These are phyloP conservation scores for Leccinum ponderosum DNA, from an alignment of 1,284 basidiomycete species.

Conservation along the genomic window DNA sequence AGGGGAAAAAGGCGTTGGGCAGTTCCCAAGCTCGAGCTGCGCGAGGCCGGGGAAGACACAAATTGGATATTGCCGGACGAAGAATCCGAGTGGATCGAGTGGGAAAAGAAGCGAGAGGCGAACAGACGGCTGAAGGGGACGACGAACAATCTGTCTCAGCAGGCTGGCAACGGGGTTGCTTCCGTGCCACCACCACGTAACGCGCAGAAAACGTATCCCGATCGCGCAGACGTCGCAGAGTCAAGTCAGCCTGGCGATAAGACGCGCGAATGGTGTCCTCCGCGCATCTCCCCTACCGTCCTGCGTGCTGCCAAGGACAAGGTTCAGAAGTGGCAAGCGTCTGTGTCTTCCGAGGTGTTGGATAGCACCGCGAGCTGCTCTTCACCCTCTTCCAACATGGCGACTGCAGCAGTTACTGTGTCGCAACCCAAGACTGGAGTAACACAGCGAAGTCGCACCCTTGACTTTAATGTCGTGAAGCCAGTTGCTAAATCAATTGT, in stretches of 20 bases:
- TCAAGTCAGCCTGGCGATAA: neutral
- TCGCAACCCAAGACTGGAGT: slow-evolving; percentile 8
- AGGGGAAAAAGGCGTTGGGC: slow-evolving; percentile 25
- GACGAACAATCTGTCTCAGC: slow-evolving; percentile 18
- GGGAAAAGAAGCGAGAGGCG: slow-evolving; percentile 31
- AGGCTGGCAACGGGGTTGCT: neutral
- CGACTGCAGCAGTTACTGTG: neutral
- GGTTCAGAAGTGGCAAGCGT: slow-evolving; percentile 32
- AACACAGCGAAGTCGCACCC: slow-evolving; percentile 18
- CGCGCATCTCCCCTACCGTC: slow-evolving; percentile 18
- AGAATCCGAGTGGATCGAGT: slow-evolving; percentile 35
- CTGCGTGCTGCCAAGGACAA: slow-evolving; percentile 32
- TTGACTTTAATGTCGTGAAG: slow-evolving; percentile 35
- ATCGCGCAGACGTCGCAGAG: neutral
- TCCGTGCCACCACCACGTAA: slow-evolving; percentile 3
- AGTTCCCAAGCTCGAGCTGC: neutral
- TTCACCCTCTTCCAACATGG: slow-evolving; percentile 1
- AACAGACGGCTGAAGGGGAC: slow-evolving; percentile 17
- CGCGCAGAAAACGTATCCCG: slow-evolving; percentile 6
- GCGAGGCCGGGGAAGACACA: slow-evolving; percentile 10
- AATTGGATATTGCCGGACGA: slow-evolving; percentile 37
- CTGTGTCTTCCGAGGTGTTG: slow-evolving; percentile 16
- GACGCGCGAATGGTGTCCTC: slow-evolving; percentile 1
- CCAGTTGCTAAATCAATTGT: slow-evolving; percentile 15
- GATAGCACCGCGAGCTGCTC: slow-evolving; percentile 3